A percentile compares a stretch with the other conserved stretches of the same genome.
These are phyloP conservation scores for Venturiaceae sp. DNA, from an alignment of 2,329 filamentous ascomycete species.

Conservation along the genomic window DNA sequence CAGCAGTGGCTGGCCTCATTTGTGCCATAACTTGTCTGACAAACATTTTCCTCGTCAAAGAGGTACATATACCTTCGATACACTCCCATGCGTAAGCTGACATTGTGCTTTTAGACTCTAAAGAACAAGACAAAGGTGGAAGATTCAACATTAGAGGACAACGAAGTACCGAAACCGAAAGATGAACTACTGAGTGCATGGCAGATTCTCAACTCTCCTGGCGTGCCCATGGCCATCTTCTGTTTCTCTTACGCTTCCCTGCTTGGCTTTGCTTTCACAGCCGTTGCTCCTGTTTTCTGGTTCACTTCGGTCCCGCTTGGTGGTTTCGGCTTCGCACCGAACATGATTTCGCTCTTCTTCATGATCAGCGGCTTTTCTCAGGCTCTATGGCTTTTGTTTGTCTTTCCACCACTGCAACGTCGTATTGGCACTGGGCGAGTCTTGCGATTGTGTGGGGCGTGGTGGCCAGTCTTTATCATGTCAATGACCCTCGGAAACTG, in stretches of 20 bases:
- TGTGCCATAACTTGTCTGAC: conserved; percentile 44
- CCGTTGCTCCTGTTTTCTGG: conserved; percentile 58
- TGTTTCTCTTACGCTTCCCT: conserved; percentile 58
- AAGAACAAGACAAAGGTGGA: not conserved
- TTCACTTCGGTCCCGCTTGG: conserved; percentile 54
- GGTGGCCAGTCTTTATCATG: conserved; percentile 57
- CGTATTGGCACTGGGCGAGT: conserved; percentile 58
- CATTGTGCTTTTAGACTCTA: not conserved
- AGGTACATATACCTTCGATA: conserved; percentile 25
- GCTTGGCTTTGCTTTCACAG: conserved; percentile 62
- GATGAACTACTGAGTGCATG: conserved; percentile 31
- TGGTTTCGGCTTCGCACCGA: conserved; percentile 53
- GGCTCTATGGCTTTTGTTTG: conserved; percentile 59
- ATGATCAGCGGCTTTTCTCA: conserved; percentile 55
- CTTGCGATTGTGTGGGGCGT: conserved; percentile 45
- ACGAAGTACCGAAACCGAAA: not conserved
- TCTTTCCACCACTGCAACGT: conserved; percentile 59
- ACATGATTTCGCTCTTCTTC: conserved; percentile 59
- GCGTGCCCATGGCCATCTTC: conserved; percentile 56
- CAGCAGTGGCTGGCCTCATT: conserved; percentile 46
- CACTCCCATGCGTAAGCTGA: not conserved
- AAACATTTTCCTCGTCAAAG: conserved; percentile 49
- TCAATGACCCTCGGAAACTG: conserved; percentile 44
- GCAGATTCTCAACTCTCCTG: conserved; percentile 51
- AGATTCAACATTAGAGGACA: not conserved